Conservation (phyloP, 2,329 filamentous ascomycete species). For the Stachybotrys chlorohalonatus region DNA sequence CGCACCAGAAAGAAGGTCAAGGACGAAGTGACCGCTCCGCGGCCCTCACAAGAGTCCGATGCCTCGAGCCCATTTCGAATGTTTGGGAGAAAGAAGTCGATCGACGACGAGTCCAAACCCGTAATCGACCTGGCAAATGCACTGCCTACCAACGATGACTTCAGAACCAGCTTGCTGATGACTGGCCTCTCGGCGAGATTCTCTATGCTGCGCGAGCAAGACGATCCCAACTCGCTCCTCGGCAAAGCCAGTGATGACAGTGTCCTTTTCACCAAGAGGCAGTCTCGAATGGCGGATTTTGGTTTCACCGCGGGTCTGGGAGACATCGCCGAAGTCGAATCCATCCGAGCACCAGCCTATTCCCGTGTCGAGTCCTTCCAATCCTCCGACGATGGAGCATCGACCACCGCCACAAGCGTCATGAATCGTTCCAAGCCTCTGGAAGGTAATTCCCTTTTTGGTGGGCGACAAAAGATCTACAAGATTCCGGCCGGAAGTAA, state of each 20-base stretch:
- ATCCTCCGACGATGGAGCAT: constrained; percentile 64
- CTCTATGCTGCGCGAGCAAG: constrained; percentile 92
- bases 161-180: constrained; percentile 93
- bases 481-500: constrained; percentile 57
- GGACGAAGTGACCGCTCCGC: constrained; percentile 38
- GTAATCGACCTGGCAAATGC: constrained; percentile 66
- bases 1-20: constrained; percentile 62
- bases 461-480: constrained; percentile 92
- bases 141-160: constrained; percentile 77
- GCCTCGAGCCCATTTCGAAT: constrained; percentile 41
- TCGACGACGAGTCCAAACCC: constrained; percentile 48
- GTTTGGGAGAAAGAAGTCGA: constrained; percentile 48
- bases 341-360: constrained; percentile 55
- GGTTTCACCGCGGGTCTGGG: constrained; percentile 50
- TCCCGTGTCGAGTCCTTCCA: constrained; percentile 56
- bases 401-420: constrained; percentile 52
- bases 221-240: constrained; percentile 79
- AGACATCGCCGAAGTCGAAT: constrained; percentile 88
- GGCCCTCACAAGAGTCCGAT: constrained; percentile 47
- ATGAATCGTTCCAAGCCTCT: constrained; percentile 75
- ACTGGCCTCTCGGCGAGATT: constrained; percentile 89
- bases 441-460: constrained; percentile 90
- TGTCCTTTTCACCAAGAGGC: constrained; percentile 73
- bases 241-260: constrained; percentile 95
- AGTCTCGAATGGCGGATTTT: constrained; percentile 69